A percentile compares a stretch with the other conserved stretches of the same genome.
phyloP scores from a whole-genome alignment of 2,329 filamentous ascomycete species.

The Verticillium nubilum region DNA sequence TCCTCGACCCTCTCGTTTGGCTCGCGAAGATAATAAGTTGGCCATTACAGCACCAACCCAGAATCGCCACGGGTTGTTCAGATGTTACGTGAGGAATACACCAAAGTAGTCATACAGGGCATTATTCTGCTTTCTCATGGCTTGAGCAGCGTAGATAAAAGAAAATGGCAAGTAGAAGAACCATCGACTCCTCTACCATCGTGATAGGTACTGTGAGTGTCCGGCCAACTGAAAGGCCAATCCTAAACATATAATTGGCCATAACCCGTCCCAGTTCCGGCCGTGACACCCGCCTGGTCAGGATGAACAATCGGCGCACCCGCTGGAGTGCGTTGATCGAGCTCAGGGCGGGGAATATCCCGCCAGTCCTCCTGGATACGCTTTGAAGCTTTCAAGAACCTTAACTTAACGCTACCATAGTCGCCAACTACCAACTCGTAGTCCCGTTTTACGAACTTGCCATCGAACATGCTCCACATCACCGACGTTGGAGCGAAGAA shows the following conservation, averaged over 20 bases:
- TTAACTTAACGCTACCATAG: slow-evolving; percentile 21
- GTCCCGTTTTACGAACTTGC: slow-evolving; percentile 39
- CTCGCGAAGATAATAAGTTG: neutral
- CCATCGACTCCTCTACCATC: neutral
- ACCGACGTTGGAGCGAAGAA: slow-evolving; percentile 46
- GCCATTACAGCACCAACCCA: neutral
- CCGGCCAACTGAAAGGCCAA: neutral
- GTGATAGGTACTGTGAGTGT: neutral
- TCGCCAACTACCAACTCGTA: slow-evolving; percentile 25
- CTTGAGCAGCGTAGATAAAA: too few relatives aligned
- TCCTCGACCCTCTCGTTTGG: neutral
- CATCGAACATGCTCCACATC: slow-evolving; percentile 45
- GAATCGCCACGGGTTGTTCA: neutral
- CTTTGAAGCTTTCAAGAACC: slow-evolving; percentile 23
- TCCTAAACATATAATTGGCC: neutral
- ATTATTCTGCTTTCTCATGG: too few relatives aligned
- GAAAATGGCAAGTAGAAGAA: neutral
- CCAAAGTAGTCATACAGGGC: neutral
- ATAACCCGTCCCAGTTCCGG: neutral
- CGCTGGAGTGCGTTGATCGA: slow-evolving; percentile 17
- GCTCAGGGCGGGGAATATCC: slow-evolving; percentile 18
- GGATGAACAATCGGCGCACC: neutral
- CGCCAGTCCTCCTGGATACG: slow-evolving; percentile 21
- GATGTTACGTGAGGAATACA: neutral
- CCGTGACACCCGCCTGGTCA: neutral